phyloP scores from a whole-genome alignment of 2,329 filamentous ascomycete genomes.

The Cordyceps javanica region DNA sequence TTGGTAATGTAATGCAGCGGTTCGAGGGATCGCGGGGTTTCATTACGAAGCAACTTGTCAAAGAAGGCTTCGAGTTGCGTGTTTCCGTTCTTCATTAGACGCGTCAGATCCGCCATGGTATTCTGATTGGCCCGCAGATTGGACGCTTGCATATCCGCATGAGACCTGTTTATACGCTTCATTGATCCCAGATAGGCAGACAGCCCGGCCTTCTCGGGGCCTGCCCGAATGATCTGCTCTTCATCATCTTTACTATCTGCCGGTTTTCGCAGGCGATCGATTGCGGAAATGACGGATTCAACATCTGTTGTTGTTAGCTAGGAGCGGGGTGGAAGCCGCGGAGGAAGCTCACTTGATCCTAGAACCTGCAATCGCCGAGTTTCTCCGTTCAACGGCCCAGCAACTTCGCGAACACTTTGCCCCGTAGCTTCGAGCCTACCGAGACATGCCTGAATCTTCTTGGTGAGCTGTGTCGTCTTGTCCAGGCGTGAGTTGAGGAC shows the following conservation, averaged over 20 bases:
- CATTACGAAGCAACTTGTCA: constrained; percentile 64
- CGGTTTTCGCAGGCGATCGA: constrained; percentile 84
- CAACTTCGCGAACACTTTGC: constrained; percentile 84
- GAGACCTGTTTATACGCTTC: constrained; percentile 80
- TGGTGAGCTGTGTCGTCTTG: constrained; percentile 88
- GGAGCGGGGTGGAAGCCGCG: neutral
- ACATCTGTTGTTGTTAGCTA: constrained; percentile 53
- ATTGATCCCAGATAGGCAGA: constrained; percentile 82
- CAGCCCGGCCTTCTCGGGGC: constrained; percentile 77
- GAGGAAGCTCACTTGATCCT: constrained; percentile 59
- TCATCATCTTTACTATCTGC: constrained; percentile 87
- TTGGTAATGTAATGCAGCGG: constrained; percentile 92
- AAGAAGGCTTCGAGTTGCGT: constrained; percentile 81
- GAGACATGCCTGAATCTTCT: constrained; percentile 89
- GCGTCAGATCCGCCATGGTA: constrained; percentile 72
- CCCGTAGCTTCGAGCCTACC: constrained; percentile 79
- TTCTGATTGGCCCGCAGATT: constrained; percentile 90
- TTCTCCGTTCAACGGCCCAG: constrained; percentile 87
- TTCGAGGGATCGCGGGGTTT: constrained; percentile 76
- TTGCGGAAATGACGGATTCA: constrained; percentile 76
- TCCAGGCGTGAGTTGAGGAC: constrained; percentile 70
- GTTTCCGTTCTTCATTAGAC: constrained; percentile 72
- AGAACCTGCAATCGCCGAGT: constrained; percentile 85
- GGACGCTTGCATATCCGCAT: constrained; percentile 78
- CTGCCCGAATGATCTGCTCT: constrained; percentile 81